Percentiles rank a stretch among this genome's conserved stretches.
phyloP scores from a whole-genome alignment of 495 filamentous ascomycete species.

The Xylaria palmicola region DNA sequence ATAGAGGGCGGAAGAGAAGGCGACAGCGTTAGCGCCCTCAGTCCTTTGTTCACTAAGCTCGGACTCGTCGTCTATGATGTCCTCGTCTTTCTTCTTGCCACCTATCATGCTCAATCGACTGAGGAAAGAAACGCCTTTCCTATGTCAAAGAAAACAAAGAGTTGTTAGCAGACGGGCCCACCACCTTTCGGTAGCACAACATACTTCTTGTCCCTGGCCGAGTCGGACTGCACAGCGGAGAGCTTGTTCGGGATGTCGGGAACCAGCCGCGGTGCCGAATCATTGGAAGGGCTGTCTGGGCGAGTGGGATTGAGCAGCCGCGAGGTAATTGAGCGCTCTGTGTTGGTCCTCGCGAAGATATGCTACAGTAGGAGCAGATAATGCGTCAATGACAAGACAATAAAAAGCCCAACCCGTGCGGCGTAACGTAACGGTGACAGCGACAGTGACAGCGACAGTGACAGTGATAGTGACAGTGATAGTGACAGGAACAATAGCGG shows the following conservation, averaged over 20 bases:
- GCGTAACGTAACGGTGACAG: too few relatives aligned
- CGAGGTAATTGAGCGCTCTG: conserved; percentile 65
- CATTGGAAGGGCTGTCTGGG: conserved; percentile 50
- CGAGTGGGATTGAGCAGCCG: conserved; percentile 60
- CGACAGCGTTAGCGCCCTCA: conserved; percentile 77
- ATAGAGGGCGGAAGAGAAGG: conserved; percentile 79
- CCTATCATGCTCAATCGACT: conserved; percentile 77
- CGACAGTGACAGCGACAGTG: too few relatives aligned
- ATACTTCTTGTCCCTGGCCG: conserved; percentile 67
- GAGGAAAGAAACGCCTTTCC: conserved; percentile 87
- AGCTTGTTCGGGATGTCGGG: conserved; percentile 34
- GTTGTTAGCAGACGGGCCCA: conserved; percentile 27
- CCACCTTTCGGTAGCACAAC: conserved; percentile 20
- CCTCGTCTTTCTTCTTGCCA: conserved; percentile 65
- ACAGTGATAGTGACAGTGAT: too few relatives aligned
- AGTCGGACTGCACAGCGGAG: conserved; percentile 32
- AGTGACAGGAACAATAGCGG: neutral
- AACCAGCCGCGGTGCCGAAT: conserved; percentile 38
- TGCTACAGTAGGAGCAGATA: conserved; percentile 41
- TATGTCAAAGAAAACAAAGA: conserved; percentile 31
- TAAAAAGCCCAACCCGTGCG: too few relatives aligned
- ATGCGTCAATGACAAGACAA: neutral
- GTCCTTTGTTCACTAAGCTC: conserved; percentile 67
- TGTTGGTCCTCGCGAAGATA: conserved; percentile 82
- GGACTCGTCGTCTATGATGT: conserved; percentile 66